phyloP scores from a whole-genome alignment of 768 basidiomycete species.

The Leucogyrophana mollusca region DNA sequence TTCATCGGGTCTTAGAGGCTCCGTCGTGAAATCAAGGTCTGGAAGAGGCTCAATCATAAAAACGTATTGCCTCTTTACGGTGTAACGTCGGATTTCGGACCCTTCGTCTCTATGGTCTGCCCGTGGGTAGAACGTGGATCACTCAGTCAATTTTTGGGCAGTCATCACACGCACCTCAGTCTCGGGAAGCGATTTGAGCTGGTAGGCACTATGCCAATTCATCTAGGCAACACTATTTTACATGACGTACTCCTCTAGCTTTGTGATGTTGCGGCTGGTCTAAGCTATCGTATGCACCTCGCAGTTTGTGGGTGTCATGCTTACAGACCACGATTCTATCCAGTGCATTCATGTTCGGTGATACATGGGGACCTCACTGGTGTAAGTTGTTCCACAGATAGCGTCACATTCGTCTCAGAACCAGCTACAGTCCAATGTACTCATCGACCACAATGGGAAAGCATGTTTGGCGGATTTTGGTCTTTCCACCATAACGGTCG shows the following conservation, averaged over 20 bases:
- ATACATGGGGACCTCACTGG: conserved; percentile 49
- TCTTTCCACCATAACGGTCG: conserved; percentile 28
- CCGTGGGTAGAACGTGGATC: conserved; percentile 33
- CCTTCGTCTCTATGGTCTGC: conserved; percentile 30
- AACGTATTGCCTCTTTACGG: conserved; percentile 28
- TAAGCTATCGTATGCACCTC: conserved; percentile 19
- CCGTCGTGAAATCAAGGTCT: conserved; percentile 27
- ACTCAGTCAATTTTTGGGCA: conserved; percentile 20
- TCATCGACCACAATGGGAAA: conserved; percentile 29
- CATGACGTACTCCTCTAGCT: neutral
- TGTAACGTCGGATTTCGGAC: conserved; percentile 26
- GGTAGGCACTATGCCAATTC: conserved; percentile 8
- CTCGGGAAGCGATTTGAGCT: conserved; percentile 7
- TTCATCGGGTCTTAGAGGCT: conserved; percentile 12
- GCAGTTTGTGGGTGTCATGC: neutral
- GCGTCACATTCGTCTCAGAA: neutral
- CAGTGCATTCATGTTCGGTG: too few species aligned
- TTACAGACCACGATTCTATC: neutral
- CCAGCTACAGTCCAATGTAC: conserved; percentile 30
- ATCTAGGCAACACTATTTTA: neutral
- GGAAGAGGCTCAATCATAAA: conserved; percentile 26
- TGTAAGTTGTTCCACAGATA: conserved; percentile 18
- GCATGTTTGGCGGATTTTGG: conserved; percentile 38
- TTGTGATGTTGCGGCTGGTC: conserved; percentile 18
- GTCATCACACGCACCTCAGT: conserved; percentile 6